Base-by-base conservation (phyloP, 2,329 filamentous ascomycete genomes). In the Laburnicola sp. region DNA sequence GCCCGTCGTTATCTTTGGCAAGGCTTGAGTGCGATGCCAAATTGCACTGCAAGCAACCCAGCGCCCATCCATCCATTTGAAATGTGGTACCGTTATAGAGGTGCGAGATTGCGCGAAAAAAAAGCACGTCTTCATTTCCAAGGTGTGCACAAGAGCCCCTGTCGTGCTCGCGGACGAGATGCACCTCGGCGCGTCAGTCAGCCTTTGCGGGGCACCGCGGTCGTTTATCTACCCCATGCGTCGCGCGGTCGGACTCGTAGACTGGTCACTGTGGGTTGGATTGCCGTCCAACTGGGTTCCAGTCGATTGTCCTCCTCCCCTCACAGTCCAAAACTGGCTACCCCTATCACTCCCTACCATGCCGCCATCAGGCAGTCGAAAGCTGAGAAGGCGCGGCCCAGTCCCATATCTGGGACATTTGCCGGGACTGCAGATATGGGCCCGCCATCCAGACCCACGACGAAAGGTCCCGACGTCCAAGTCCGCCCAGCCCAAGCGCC, bases 331-430 rank as follows among this genome's bases (percentile, higher is more conserved):
- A 43, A 36, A 50, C 53, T 48, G 51, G 50, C 48, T 57, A 49
- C 50, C 55, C 60, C 64, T 68, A 66, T 66, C 65, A 60, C 45
- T 44, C 51, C 56, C 41, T 53, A 31, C 50, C 43, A 40, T 37
- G 47, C 41, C 31, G 50, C 46, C 44, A 60, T 56, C 55, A 61
- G 57, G 57, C 51, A 58, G 54, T 53, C 51, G 26, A 43, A 36
- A 55, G 49, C 42, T 51, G 48, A 49, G 46, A 46, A 54, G 56
- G 51, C 30, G 42, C n/a, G n/a, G 49, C 42, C 57, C 48, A 51
- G n/a, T n/a, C 23, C 48, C 42, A 31, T 38, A 42, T 57, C 45
- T 57, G 50, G 51, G 53, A 36, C 31, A 61, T 62, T 55, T 53
- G 52, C 54, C 54, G 47, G 22, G 39, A 48, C 47, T 47, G 45